Evolutionary conservation across 768 basidiomycete species (phyloP), one percentile per base, ranked within the genome.

Genomic region (Mycena olivaceomarginata): DNA sequence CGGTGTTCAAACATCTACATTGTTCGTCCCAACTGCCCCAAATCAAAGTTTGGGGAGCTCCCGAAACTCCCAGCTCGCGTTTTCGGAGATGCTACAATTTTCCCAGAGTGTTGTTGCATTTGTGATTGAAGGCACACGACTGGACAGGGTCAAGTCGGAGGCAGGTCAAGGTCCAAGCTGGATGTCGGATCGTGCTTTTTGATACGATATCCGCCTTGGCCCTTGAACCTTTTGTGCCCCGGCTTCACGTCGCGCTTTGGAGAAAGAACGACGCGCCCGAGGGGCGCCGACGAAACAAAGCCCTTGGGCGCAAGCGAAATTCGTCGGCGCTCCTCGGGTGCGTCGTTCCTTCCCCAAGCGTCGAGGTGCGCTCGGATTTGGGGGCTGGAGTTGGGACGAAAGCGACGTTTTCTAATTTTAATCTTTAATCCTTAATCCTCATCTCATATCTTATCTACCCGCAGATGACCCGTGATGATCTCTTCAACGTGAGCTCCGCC

Each of bases 391-490:
- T 56, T 56, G 20, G 53, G 53, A n/a, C 53, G 31, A 62, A 15
- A 16, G 39, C 22, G 7, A 40, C 60, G 31, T 40, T 39, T 31
- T 31, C 31, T 31, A 31, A 31, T 31, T 31, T 39, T 1, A 62
- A 62, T 39, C 41, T 31, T 31, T 31, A 31, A 39, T 53, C 31
- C 37, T 43, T 3, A 8, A 31, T 45, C 70, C 68, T 64, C 59
- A 76, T 66, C 51, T 63, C 77, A 73, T 13, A 60, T 63, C 31
- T 67, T 39, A 31, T 67, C n/a, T 43, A 20, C 22, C 40, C 39
- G 31, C 82, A 96, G 95, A 98, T 98, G 97, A 97, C 96, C 88
- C 96, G 97, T 89, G 97, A 98, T 83, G 97, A 98, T 83, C 95
- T 98, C 68, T 98, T 98, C 92, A 97, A 97, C 89, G 95, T 96